Base-by-base conservation (phyloP, 805 yeast species). In the Myxozyma kluyveri region DNA sequence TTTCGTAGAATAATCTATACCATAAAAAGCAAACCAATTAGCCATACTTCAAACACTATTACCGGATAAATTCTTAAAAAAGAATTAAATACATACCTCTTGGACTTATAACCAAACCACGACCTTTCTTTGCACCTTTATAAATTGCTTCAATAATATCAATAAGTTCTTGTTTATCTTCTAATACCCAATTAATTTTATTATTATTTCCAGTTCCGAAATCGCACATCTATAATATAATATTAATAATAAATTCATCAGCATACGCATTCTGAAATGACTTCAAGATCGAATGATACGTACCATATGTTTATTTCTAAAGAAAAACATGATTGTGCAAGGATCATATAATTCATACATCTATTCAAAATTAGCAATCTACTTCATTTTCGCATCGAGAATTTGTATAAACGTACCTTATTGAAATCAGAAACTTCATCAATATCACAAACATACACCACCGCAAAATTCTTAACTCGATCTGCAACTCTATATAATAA, bases 161-260 rank as follows among this genome's bases (percentile, higher is more conserved):
- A 19, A 93, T 86, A 75, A 93, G 69, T 61, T 89, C 97, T 67
- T 91, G 96, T 55, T 84, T 83, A 65, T 87, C 87, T 38, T 80
- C 82, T 21, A 85, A 67, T 10, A 81, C 75, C 69, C 91, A 91
- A 65, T 88, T 89, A 72, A 93, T 73, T 74, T 93, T 91, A 74
- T 93, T 93, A 69, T 93, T 93, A 66, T 93, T 89, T 29, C 99
- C 99, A 0, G 98, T 93, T 1, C 99, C 99, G 68, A 90, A 89
- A 73, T 93, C 99, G 69, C 96, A 88, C 95, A 93, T 82, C 95
- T 55, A 22, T 5, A 21, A 4, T 36, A 27, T 21, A 47, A 33
- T 31, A 12, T 41, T 14, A 7, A 6, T 7, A 17, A 21, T n/a
- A 14, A 45, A 22, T 9, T n/a, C 35, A 23, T 17, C 17, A n/a